These are phyloP conservation scores for Picochlorum sp. DNA, from an alignment of 139 green algal species.

Conservation along the genomic window DNA sequence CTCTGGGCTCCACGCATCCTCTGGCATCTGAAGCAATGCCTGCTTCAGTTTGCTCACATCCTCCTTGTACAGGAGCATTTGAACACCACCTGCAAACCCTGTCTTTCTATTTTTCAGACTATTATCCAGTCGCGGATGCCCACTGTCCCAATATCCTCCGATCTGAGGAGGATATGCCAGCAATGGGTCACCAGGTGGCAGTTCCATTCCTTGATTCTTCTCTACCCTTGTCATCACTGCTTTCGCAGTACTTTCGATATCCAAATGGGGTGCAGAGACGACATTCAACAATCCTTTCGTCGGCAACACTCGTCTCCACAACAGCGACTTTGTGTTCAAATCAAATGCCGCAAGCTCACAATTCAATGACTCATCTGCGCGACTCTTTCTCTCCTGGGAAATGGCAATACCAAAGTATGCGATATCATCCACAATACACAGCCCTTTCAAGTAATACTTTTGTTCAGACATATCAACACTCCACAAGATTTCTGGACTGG, in stretches of 20 bases:
- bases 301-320: slow-evolving; percentile 52
- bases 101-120: slow-evolving; percentile 9
- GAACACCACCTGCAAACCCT: slow-evolving; percentile 28
- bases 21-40: slow-evolving; percentile 1
- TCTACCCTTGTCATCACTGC: not conserved
- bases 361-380: slow-evolving; percentile 5
- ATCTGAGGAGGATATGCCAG: not conserved
- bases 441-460: slow-evolving; percentile 59
- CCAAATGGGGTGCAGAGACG: slow-evolving; percentile 56
- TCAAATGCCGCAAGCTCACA: slow-evolving; percentile 56
- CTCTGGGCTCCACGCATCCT: slow-evolving; percentile 18
- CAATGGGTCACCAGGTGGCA: slow-evolving; percentile 11
- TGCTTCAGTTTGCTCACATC: slow-evolving; percentile 34
- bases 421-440: slow-evolving; percentile 61
- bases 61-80: slow-evolving; percentile 38
- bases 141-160: slow-evolving; percentile 36
- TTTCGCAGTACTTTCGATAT: slow-evolving; percentile 19
- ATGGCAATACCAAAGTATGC: slow-evolving; percentile 65
- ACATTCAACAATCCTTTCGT: slow-evolving; percentile 68
- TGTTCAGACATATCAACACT: no score
- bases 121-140: slow-evolving; percentile 38
- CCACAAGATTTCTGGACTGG: no score
- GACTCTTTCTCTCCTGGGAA: slow-evolving; percentile 11
- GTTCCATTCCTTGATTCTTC: not conserved
- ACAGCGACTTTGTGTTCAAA: slow-evolving; percentile 33